Evolutionary conservation across 169 alveolate genomes (phyloP).

Genomic region (Cryptosporidium bovis): DNA sequence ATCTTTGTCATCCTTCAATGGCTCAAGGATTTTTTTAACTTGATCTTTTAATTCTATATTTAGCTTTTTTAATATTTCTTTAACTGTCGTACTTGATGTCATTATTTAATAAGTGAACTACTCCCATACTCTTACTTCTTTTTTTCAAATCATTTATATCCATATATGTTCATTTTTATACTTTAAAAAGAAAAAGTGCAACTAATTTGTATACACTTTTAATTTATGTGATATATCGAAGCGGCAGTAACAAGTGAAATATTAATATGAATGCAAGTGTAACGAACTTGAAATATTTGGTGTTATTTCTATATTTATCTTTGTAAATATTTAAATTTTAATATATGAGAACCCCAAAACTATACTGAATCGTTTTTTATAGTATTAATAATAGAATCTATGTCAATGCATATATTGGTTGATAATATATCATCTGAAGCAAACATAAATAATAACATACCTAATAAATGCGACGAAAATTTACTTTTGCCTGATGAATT

Average conservation of each 20-base stretch:
- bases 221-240: no score
- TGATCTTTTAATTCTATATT: constrained; percentile 26
- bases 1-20: constrained; percentile 2
- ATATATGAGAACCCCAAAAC: no score
- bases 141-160: background rate
- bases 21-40: background rate
- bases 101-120: background rate
- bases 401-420: no score
- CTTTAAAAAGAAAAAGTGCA: background rate
- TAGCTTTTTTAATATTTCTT: constrained; percentile 7
- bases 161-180: background rate
- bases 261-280: no score
- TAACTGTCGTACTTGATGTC: background rate
- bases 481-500: constrained; percentile 17
- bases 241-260: no score
- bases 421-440: no score
- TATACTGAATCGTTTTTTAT: no score
- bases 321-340: no score
- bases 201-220: no score
- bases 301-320: no score
- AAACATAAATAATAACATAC: background rate
- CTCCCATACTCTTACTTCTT: background rate
- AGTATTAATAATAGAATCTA: no score
- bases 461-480: background rate
- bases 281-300: no score